Percentiles rank a stretch among this genome's conserved stretches.
Conservation (phyloP, 331 rosid species). For the Dryas integrifolia region DNA sequence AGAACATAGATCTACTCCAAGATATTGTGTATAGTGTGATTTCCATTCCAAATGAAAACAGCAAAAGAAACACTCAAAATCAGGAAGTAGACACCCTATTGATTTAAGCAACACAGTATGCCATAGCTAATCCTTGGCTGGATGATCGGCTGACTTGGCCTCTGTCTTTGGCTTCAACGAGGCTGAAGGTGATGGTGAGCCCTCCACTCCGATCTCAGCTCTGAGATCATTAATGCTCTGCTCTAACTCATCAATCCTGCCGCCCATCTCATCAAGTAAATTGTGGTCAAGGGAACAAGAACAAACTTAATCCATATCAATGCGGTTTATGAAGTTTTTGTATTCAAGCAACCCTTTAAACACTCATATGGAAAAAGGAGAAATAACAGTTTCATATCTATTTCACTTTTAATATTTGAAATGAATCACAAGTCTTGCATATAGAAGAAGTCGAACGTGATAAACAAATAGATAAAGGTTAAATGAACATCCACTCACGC, state of each 20-base stretch:
- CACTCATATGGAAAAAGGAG: background rate
- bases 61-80: background rate
- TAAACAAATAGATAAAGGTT: constrained; percentile 7
- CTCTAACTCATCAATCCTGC: constrained; percentile 48
- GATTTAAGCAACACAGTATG: background rate
- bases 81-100: background rate
- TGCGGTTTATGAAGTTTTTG: background rate
- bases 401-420: background rate
- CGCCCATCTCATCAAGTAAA: constrained; percentile 55
- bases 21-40: background rate
- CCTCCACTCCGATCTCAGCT: constrained; percentile 46
- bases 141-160: constrained; percentile 27
- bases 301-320: background rate
- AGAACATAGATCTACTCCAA: background rate
- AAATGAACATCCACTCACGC: constrained; percentile 8
- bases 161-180: constrained; percentile 28
- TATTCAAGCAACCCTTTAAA: background rate
- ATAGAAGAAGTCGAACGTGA: background rate
- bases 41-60: background rate
- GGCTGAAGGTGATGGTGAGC: constrained; percentile 31
- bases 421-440: background rate
- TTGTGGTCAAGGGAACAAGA: constrained; percentile 38
- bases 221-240: constrained; percentile 47
- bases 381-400: no score
- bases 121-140: constrained; percentile 13